A percentile compares a stretch with the other conserved stretches of the same genome.
Conservation (phyloP, 768 basidiomycete genomes). For the Hemileccinum impolitum region DNA sequence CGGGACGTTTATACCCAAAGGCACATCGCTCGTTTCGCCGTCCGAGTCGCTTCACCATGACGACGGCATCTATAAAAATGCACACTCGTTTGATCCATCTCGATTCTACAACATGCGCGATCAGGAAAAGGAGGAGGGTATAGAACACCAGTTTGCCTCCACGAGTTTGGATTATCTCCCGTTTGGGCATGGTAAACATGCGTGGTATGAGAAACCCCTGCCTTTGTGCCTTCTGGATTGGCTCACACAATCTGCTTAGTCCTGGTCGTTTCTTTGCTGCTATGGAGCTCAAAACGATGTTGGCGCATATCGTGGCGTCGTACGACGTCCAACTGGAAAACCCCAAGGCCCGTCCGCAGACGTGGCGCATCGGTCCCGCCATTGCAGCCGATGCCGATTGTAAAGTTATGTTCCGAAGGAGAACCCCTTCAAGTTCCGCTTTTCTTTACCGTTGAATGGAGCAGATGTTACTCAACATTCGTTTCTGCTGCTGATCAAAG, state of each 20-base stretch:
- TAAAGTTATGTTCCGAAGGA: conserved; percentile 5
- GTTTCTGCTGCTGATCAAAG: not conserved
- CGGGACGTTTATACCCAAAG: conserved; percentile 35
- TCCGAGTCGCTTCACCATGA: conserved; percentile 24
- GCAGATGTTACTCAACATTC: not conserved
- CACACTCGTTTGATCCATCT: conserved; percentile 43
- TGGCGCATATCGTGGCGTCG: conserved; percentile 9
- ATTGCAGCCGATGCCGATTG: conserved; percentile 2
- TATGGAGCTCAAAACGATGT: conserved; percentile 9
- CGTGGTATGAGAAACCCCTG: conserved; percentile 9
- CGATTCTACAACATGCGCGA: conserved; percentile 44
- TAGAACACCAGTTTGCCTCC: conserved; percentile 35
- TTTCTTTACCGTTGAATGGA: not conserved
- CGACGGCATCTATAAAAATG: conserved; percentile 27
- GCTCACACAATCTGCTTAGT: not conserved
- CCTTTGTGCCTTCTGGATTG: not conserved
- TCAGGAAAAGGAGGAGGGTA: conserved; percentile 30
- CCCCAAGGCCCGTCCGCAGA: conserved; percentile 1
- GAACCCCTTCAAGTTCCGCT: not conserved
- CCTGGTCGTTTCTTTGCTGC: conserved; percentile 12
- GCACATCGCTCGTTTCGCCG: conserved; percentile 26
- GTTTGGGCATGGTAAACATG: conserved; percentile 34
- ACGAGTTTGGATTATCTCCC: conserved; percentile 32
- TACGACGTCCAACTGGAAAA: conserved; percentile 12
- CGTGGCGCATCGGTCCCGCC: conserved; percentile 10